phyloP scores from a whole-genome alignment of 495 filamentous ascomycete genomes.

The Penicillium bialowiezense region DNA sequence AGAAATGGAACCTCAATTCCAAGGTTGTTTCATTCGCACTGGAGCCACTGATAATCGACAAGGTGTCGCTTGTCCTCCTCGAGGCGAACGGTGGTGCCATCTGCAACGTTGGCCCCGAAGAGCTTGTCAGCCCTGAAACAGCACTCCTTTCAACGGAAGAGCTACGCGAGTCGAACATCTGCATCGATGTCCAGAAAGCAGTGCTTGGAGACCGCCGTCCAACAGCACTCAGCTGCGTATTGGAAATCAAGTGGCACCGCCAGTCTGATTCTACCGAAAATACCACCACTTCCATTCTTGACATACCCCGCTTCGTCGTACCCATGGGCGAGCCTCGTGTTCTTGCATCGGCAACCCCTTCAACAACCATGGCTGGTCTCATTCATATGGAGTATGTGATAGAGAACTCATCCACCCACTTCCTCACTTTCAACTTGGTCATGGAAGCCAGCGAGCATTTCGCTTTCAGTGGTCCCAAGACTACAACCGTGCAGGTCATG shows the following conservation, averaged over 20 bases:
- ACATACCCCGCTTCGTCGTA: constrained; percentile 73
- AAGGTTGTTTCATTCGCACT: constrained; percentile 71
- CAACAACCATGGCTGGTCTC: constrained; percentile 34
- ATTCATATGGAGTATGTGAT: constrained; percentile 66
- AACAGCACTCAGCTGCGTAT: constrained; percentile 66
- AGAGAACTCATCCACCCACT: constrained; percentile 93
- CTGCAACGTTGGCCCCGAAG: constrained; percentile 43
- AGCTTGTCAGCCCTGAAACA: constrained; percentile 29
- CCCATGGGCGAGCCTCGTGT: constrained; percentile 86
- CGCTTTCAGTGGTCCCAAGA: constrained; percentile 87
- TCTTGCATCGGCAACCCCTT: constrained; percentile 60
- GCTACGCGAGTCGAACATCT: constrained; percentile 67
- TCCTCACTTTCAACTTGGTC: constrained; percentile 82
- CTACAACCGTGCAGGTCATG: constrained; percentile 69
- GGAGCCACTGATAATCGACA: constrained; percentile 65
- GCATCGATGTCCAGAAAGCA: constrained; percentile 65
- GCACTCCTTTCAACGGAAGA: constrained; percentile 56
- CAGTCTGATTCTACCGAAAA: constrained; percentile 14
- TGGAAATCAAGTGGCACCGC: constrained; percentile 76
- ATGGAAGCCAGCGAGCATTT: constrained; percentile 95
- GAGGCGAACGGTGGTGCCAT: constrained; percentile 52
- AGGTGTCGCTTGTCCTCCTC: constrained; percentile 56
- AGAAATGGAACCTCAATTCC: constrained; percentile 75
- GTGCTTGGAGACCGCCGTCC: constrained; percentile 77
- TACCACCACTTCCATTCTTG: constrained; percentile 53